Evolutionary conservation across 2,329 filamentous ascomycete species (phyloP), one percentile per base, ranked within the genome.

Genomic region (Alternaria sp.): DNA sequence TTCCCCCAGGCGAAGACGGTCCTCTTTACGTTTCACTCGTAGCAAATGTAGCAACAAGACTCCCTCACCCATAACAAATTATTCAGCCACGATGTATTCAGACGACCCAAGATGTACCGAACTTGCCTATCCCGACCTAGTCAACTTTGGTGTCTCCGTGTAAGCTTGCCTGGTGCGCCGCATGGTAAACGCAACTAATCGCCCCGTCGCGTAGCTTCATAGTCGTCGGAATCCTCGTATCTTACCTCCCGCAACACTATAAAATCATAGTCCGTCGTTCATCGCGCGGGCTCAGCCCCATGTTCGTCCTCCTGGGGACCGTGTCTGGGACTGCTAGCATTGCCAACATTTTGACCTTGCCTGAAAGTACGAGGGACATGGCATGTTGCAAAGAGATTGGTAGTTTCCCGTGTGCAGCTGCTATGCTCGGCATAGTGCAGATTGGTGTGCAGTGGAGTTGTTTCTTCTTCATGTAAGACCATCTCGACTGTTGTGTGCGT

Each of bases 211-310:
- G 42, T 56, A 86, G 85, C 62, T 78, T 96, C 70, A 92, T 98
- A 68, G 83, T 98, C 61, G 75, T 96, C 68, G 94, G 94, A 56
- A 93, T 98, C 70, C 83, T 97, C 61, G 81, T 96, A 58, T 98
- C 94, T 33, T 99, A 99, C 80, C 85, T 98, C 2, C 95, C 95
- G 0, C 95, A 99, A 76, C 94, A 98, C 79, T 86, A 90, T 77
- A 92, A 95, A 72, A 98, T 99, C 79, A 91, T 97, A 67, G 83
- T 86, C 39, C 87, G 93, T 54, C 87, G 89, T 61, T 95, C 92
- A 13, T 96, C 94, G 23, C 94, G 96, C 77, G 95, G 95, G 62
- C 93, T 99, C 62, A 97, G 93, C 29, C 94, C 95, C 8, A 95
- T 94, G 78, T 99, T 97, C 74, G 88, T 99, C 64, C 86, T 98